A percentile compares a stretch with the other conserved stretches of the same genome.
Conservation (phyloP, 2,329 filamentous ascomycete species). For the Microsporum ferrugineum region DNA sequence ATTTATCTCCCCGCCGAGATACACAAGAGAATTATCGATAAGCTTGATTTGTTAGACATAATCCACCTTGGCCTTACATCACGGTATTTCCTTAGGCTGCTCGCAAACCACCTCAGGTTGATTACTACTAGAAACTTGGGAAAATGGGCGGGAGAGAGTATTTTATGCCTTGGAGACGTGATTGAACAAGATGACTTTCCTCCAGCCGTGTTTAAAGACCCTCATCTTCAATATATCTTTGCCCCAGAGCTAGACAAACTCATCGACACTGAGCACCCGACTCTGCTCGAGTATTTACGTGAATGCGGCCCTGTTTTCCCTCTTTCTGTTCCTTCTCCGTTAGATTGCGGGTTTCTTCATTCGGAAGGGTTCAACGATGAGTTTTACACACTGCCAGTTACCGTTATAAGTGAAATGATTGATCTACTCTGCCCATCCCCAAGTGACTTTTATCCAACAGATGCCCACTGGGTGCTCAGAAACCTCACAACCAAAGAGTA, state of each 20-base stretch:
- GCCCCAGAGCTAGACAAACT: background rate
- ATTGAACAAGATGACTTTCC: background rate
- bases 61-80: slow-evolving; percentile 4
- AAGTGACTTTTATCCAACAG: slow-evolving; percentile 1
- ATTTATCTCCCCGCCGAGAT: background rate
- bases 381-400: background rate
- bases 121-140: background rate
- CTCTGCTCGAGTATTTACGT: background rate
- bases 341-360: background rate
- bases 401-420: background rate
- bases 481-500: slow-evolving; percentile 1
- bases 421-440: background rate
- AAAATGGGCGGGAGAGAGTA: background rate
- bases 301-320: background rate
- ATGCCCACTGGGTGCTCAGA: background rate
- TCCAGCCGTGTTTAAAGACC: background rate
- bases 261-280: background rate
- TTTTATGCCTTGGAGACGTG: slow-evolving; percentile 1
- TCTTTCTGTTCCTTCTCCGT: background rate
- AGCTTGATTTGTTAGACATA: background rate
- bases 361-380: slow-evolving; percentile 3
- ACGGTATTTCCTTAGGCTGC: background rate
- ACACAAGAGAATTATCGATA: background rate
- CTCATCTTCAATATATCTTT: background rate
- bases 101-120: background rate